A percentile compares a stretch with the other conserved stretches of the same genome.
Conservation (phyloP, 179 eudicot genomes). For the Nepenthes alata region DNA sequence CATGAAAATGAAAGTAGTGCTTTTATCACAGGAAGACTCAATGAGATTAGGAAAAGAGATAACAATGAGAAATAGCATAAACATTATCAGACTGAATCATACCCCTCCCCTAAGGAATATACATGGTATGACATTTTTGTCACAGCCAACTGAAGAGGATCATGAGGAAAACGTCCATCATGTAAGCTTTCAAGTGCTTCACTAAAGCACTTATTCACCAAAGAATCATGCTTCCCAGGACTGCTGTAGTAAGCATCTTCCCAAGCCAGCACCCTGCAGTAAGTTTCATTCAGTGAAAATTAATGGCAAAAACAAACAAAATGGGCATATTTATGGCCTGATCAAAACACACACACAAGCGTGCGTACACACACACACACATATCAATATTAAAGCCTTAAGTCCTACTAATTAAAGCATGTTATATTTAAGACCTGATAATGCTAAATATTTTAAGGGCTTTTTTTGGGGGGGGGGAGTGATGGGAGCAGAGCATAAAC, state of each 20-base stretch:
- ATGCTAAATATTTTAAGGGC: no score
- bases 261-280: constrained; percentile 62
- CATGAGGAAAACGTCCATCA: constrained; percentile 36
- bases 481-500: no score
- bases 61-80: neutral
- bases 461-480: no score
- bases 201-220: constrained; percentile 22
- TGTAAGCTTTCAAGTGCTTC: constrained; percentile 22
- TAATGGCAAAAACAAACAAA: neutral
- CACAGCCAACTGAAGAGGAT: constrained; percentile 64
- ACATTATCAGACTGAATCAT: constrained; percentile 9
- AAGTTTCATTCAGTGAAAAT: neutral
- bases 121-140: constrained; percentile 78
- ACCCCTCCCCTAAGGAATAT: constrained; percentile 90
- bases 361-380: no score
- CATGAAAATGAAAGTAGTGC: no score
- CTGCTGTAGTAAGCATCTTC: constrained; percentile 72
- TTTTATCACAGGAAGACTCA: no score
- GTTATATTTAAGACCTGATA: no score
- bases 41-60: no score
- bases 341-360: no score
- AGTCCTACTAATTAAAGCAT: no score
- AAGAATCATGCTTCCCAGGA: constrained; percentile 24
- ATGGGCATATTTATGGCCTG: neutral
- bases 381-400: no score